phyloP scores from a whole-genome alignment of 106 monocot genomes.

The Gastrodia elata region DNA sequence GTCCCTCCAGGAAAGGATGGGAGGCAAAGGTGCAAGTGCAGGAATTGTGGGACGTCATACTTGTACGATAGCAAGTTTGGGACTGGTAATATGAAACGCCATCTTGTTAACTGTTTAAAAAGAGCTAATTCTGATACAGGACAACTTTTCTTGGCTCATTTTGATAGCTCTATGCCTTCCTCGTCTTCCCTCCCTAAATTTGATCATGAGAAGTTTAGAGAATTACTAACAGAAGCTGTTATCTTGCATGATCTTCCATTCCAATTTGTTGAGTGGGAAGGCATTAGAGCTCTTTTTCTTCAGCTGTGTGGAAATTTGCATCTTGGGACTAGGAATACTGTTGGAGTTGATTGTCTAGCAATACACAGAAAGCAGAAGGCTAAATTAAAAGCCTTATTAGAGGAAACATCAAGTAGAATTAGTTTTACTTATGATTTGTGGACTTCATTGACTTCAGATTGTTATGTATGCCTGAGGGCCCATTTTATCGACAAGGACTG shows the following conservation, averaged over 20 bases:
- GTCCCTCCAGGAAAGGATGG: slow-evolving; percentile 6
- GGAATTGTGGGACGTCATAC: slow-evolving; percentile 10
- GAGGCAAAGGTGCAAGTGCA: slow-evolving; percentile 13
- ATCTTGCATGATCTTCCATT: slow-evolving; percentile 11
- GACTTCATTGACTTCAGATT: slow-evolving; percentile 13
- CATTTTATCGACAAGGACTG: slow-evolving; percentile 17
- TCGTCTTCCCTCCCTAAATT: slow-evolving; percentile 11
- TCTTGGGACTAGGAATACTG: slow-evolving; percentile 2
- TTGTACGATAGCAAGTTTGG: slow-evolving; percentile 12
- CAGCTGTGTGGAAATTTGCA: slow-evolving; percentile 4
- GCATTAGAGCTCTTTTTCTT: slow-evolving; percentile 7
- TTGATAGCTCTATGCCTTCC: slow-evolving; percentile 1
- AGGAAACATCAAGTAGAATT: slow-evolving; percentile 8
- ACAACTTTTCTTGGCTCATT: background rate
- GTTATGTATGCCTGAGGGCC: slow-evolving; percentile 9
- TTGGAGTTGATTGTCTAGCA: slow-evolving; percentile 11
- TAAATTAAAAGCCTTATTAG: slow-evolving; percentile 6
- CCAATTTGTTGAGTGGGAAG: slow-evolving; percentile 14
- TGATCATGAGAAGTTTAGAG: slow-evolving; percentile 10
- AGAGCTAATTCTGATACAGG: slow-evolving; percentile 5
- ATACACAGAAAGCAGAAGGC: slow-evolving; percentile 11
- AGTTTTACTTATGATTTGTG: slow-evolving; percentile 21
- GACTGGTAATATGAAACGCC: slow-evolving; percentile 12
- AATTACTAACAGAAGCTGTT: slow-evolving; percentile 2
- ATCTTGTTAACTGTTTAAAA: slow-evolving; percentile 8